Base-by-base conservation (phyloP, 441 rosid genomes). In the Arabidopsis hybrid region DNA sequence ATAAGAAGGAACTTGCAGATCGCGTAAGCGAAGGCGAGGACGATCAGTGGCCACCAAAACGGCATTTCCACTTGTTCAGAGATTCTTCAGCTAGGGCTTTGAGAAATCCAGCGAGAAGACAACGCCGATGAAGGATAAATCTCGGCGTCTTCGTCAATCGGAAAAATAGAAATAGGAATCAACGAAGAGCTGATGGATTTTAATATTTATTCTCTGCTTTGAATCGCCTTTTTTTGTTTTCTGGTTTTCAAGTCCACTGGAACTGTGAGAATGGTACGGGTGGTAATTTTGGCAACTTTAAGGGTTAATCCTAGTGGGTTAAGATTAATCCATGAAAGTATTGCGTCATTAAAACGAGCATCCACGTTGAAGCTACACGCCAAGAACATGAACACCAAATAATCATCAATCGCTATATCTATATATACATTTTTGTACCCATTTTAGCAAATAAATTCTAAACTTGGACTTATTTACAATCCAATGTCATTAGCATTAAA, bases 11-110 rank as follows among this genome's bases (percentile, higher is more conserved):
- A 90, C 55, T 89, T 86, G 58, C 98, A 91, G 88, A 93, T 87
- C 86, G 86, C 97, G 81, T 90, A 93, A 49, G 98, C 99, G 63
- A 88, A 81, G 40, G 85, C 93, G 71, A 91, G 85, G 46, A 93
- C 98, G 69, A 91, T 86, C 74, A 93, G 61, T 17, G 97, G 91
- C 96, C 97, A 95, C 99, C 93, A 93, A 77, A 95, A 86, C 65
- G 91, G 88, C 99, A 95, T 92, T 67, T 57, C 51, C 16, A 40
- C 51, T 43, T 45, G 61, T 35, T 45, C 46, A 29, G 62, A 34
- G 17, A 69, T 14, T 8, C 68, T 66, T 71, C 72, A 10, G 45
- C 69, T n/a, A 13, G 32, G 53, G 49, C 67, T 75, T 49, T 29
- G 60, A 11, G 39, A 21, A 77, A 36, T 18, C 52, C 67, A 32